Percentiles rank a stretch among this genome's conserved stretches.
Evolutionary conservation across 768 basidiomycete genomes (phyloP).

Genomic region (Podaxis pistillaris): DNA sequence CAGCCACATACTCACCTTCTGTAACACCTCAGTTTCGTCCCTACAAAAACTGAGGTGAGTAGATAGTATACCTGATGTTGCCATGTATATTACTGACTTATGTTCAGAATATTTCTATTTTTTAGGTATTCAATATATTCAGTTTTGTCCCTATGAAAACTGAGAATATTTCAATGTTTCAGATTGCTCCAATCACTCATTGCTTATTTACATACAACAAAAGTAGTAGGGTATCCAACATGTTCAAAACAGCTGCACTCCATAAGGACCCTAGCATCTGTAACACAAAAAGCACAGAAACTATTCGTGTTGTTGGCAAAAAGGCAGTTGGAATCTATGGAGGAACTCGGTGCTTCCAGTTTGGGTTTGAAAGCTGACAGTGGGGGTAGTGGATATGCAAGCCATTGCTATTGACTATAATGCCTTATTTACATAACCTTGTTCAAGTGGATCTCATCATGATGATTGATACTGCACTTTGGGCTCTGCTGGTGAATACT

Average conservation of each 20-base stretch:
- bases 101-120: too few relatives aligned
- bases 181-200: too few relatives aligned
- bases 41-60: too few relatives aligned
- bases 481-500: conserved; percentile 86
- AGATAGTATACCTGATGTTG: too few relatives aligned
- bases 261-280: conserved; percentile 75
- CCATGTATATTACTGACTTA: too few relatives aligned
- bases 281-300: conserved; percentile 84
- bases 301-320: conserved; percentile 72
- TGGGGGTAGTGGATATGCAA: conserved; percentile 37
- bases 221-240: conserved; percentile 25
- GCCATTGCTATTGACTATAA: conserved; percentile 63
- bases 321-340: conserved; percentile 64
- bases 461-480: conserved; percentile 80
- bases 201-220: too few relatives aligned
- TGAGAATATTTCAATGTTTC: too few relatives aligned
- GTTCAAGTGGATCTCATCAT: conserved; percentile 76
- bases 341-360: conserved; percentile 34
- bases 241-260: conserved; percentile 72
- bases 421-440: conserved; percentile 55
- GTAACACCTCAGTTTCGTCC: too few relatives aligned
- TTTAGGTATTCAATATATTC: too few relatives aligned
- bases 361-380: not conserved
- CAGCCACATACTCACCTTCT: too few relatives aligned
- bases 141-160: too few relatives aligned